Percentiles rank a stretch among this genome's conserved stretches.
phyloP scores from a whole-genome alignment of 2,329 filamentous ascomycete genomes.

The Thielaviopsis euricoi region DNA sequence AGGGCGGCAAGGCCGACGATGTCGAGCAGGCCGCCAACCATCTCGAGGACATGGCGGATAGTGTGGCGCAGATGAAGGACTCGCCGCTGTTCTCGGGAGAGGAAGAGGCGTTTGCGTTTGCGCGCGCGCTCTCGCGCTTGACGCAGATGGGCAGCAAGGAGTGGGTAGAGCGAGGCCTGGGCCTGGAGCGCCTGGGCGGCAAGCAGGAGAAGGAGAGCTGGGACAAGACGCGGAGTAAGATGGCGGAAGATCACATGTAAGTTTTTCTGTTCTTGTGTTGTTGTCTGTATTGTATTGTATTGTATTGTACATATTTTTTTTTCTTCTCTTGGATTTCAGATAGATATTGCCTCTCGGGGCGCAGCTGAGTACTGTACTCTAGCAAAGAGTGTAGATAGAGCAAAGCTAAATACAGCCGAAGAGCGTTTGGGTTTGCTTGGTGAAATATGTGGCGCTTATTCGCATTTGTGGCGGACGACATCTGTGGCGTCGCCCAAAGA shows the following conservation, averaged over 20 bases:
- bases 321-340: no score
- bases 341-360: no score
- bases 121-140: constrained; percentile 66
- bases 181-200: constrained; percentile 46
- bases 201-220: constrained; percentile 49
- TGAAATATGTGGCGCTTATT: not conserved
- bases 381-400: no score
- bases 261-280: not conserved
- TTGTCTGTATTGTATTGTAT: no score
- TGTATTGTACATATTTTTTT: not conserved
- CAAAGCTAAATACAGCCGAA: no score
- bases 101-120: constrained; percentile 93
- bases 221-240: constrained; percentile 47
- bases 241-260: constrained; percentile 53
- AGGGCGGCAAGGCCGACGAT: constrained; percentile 21
- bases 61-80: constrained; percentile 69
- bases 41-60: constrained; percentile 77
- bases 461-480: not conserved
- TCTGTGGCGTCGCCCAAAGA: not conserved
- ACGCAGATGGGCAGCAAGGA: constrained; percentile 87
- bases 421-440: no score
- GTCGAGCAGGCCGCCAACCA: constrained; percentile 29
- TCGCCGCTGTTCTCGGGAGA: constrained; percentile 82
- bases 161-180: constrained; percentile 77
- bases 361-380: no score